Base-by-base conservation (phyloP, 2,329 filamentous ascomycete genomes). In the Arthrobotrys musiformis region DNA sequence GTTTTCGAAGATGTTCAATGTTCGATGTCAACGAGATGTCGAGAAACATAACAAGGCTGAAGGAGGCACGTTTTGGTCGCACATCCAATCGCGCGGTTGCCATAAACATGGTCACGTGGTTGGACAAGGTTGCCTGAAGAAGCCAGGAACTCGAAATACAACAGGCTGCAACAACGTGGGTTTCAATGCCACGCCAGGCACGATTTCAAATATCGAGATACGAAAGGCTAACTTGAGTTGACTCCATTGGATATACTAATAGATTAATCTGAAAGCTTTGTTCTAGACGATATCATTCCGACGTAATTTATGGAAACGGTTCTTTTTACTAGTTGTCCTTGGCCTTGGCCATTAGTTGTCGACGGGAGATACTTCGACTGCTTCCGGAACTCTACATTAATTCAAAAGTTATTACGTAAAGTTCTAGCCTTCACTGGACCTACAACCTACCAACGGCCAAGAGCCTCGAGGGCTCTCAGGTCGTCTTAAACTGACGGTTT, bases 81-180 rank as follows among this genome's bases (percentile, higher is more conserved):
- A 56, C 28, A 9, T 15, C 33, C 8, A 37, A 17, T 64, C 60
- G 60, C 60, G 60, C 52, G 28, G 42, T 48, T 17, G 26, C 30
- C 5, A 30, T 64, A 64, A 64, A 64, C 60, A 64, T 22, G 40
- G n/a, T 50, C 60, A 64, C 60, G 60, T 64, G 60, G 40, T 7
- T 24, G 24, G 5, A 1, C 2, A n/a, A 22, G 22, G n/a, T 30
- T 48, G 24, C 58, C 22, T 30, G 22, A 64, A 64, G 24, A 17
- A 17, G 50, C 9, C 26, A n/a, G 9, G 17, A 7, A n/a, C n/a
- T n/a, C 50, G 15, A 56, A 56, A 56, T 56, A 9, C 58, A 62
- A 62, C 37, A 44, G 58, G n/a, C n/a, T n/a, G n/a, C 58, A 46
- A 62, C 37, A 46, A 56, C 50, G 7, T 35, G 50, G 50, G n/a